Evolutionary conservation across 225 moss, liverwort and hornwort species (phyloP).

Genomic region (Ulota crispa): DNA sequence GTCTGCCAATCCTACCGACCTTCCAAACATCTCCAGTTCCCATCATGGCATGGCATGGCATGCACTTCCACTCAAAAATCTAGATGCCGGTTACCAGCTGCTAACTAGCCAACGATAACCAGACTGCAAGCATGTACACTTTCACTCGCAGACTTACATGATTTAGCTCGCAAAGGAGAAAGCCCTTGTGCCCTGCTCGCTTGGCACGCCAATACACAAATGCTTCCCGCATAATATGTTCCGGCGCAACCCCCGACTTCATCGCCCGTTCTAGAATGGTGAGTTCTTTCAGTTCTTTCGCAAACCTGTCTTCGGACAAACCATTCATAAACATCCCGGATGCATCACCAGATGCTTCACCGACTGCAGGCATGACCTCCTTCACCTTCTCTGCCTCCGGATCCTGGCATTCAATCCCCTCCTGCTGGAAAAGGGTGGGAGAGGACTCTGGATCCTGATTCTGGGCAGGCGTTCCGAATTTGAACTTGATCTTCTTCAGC

Average conservation of each 20-base stretch:
- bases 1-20: conserved; percentile 1
- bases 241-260: conserved; percentile 57
- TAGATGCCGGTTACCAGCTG: not conserved
- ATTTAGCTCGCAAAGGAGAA: conserved; percentile 56
- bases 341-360: conserved; percentile 18
- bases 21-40: not conserved
- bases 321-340: conserved; percentile 13
- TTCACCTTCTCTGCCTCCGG: conserved; percentile 26
- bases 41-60: not conserved
- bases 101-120: not conserved
- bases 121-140: not conserved
- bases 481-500: conserved; percentile 31
- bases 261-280: conserved; percentile 47
- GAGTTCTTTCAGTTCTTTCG: conserved; percentile 45
- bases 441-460: conserved; percentile 23
- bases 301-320: conserved; percentile 30
- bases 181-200: conserved; percentile 47
- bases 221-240: conserved; percentile 57
- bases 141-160: conserved; percentile 48
- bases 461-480: conserved; percentile 27
- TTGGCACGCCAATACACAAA: conserved; percentile 76
- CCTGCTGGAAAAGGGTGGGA: conserved; percentile 25
- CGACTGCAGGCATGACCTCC: conserved; percentile 14
- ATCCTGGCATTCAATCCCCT: not conserved
- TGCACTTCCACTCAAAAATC: not conserved